Conservation (phyloP, 2,329 filamentous ascomycete species). For the Sporothrix luriei region DNA sequence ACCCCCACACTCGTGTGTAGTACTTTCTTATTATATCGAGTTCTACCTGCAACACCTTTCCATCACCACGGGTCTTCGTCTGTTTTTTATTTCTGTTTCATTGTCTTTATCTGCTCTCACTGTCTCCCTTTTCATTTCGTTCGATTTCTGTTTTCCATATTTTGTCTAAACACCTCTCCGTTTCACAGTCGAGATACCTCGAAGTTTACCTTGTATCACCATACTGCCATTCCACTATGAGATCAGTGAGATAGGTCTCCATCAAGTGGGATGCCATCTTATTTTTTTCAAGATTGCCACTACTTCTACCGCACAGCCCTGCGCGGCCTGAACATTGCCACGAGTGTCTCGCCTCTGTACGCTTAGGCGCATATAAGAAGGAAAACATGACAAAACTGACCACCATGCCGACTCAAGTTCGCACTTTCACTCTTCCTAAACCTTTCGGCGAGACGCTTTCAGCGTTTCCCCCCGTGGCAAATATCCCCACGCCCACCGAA, state of each 20-base stretch:
- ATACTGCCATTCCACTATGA: background rate
- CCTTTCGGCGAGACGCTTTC: slow-evolving; percentile 72
- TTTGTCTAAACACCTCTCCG: background rate
- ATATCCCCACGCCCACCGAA: slow-evolving; percentile 14
- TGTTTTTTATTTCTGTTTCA: background rate
- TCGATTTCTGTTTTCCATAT: background rate
- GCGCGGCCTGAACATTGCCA: slow-evolving; percentile 81
- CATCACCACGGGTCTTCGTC: background rate
- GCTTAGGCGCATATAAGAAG: slow-evolving; percentile 50
- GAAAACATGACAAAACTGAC: slow-evolving; percentile 47
- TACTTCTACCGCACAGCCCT: slow-evolving; percentile 91
- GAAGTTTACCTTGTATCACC: background rate
- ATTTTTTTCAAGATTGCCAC: slow-evolving; percentile 83
- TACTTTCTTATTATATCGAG: slow-evolving; percentile 9
- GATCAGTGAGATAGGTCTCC: slow-evolving; percentile 24
- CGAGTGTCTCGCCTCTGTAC: slow-evolving; percentile 75
- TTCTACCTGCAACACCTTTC: background rate
- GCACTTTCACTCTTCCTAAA: slow-evolving; percentile 68
- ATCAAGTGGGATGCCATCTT: slow-evolving; percentile 71
- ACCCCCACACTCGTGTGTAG: slow-evolving; percentile 17
- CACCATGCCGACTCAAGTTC: slow-evolving; percentile 66
- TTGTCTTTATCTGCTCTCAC: background rate
- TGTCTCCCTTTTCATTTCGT: background rate
- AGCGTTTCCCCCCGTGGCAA: slow-evolving; percentile 42
- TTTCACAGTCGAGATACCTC: background rate